phyloP scores from a whole-genome alignment of 805 yeast species.

The Ogataea philodendri region DNA sequence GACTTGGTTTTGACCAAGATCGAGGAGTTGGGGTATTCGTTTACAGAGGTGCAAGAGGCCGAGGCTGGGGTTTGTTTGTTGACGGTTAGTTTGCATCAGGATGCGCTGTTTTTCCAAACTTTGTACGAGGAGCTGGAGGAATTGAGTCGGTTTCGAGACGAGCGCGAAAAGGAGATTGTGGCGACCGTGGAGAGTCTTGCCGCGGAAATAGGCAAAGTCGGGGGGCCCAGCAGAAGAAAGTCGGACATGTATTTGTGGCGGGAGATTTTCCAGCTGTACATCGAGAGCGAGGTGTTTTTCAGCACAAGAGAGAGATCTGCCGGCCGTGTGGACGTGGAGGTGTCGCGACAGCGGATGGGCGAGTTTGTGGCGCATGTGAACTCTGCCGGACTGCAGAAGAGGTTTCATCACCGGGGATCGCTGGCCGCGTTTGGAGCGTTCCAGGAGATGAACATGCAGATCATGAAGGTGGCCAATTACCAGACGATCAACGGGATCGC shows the following conservation, averaged over 20 bases:
- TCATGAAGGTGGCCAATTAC: constrained; percentile 57
- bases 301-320: constrained; percentile 39
- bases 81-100: constrained; percentile 47
- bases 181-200: constrained; percentile 44
- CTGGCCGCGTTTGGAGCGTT: constrained; percentile 48
- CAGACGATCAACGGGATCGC: constrained; percentile 64
- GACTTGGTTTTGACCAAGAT: constrained; percentile 20
- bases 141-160: constrained; percentile 43
- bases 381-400: constrained; percentile 35
- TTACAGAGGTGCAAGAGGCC: constrained; percentile 5
- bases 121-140: constrained; percentile 51
- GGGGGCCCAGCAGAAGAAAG: constrained; percentile 41
- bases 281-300: constrained; percentile 66
- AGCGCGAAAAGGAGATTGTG: constrained; percentile 44
- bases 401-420: constrained; percentile 48
- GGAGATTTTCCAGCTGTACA: constrained; percentile 59
- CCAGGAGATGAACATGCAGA: constrained; percentile 49
- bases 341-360: constrained; percentile 44
- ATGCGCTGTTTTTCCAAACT: constrained; percentile 58
- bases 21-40: constrained; percentile 19
- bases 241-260: constrained; percentile 70
- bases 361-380: constrained; percentile 42
- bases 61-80: constrained; percentile 26
- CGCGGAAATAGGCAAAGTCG: constrained; percentile 36
- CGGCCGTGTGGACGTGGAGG: constrained; percentile 44